Percentiles rank a stretch among this genome's conserved stretches.
Conservation (phyloP, 2,329 filamentous ascomycete genomes). For the Berkeleyomyces rouxiae region DNA sequence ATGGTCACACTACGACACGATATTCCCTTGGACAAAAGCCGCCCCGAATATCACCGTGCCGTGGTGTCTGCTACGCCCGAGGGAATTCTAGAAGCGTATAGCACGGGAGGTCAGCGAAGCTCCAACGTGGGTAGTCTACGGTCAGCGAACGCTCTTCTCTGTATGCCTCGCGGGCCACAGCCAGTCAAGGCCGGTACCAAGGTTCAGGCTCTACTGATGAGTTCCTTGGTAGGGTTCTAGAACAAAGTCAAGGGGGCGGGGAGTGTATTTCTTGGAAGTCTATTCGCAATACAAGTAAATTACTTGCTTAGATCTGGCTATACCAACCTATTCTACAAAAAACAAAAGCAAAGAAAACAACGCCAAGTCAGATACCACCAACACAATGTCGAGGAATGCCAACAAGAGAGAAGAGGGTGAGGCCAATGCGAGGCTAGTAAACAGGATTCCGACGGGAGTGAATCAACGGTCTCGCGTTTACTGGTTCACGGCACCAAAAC, state of each 20-base stretch:
- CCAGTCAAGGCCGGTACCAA: conserved; percentile 50
- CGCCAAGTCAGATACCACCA: conserved; percentile 11
- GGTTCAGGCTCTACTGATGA: conserved; percentile 67
- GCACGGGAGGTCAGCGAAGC: conserved; percentile 81
- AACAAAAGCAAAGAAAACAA: conserved; percentile 8
- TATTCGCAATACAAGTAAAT: background rate
- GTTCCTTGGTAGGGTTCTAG: conserved; percentile 11
- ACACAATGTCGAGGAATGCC: conserved; percentile 8
- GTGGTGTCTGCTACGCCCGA: conserved; percentile 49
- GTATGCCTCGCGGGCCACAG: conserved; percentile 49
- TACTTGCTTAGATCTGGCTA: conserved; percentile 2
- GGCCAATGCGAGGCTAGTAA: background rate
- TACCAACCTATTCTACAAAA: conserved; percentile 10
- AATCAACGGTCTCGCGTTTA: background rate
- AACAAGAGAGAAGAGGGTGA: background rate
- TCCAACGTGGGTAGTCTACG: conserved; percentile 78
- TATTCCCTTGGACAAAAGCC: conserved; percentile 53
- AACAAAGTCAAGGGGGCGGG: background rate
- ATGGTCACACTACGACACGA: conserved; percentile 56
- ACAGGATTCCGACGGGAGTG: background rate
- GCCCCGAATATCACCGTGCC: conserved; percentile 84
- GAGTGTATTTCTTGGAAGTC: background rate
- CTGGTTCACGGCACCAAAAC: background rate
- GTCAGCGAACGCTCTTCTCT: conserved; percentile 73
- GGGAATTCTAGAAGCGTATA: conserved; percentile 54